Evolutionary conservation across 305 asterid genomes (phyloP).

Genomic region (Caryopteris hybrid): DNA sequence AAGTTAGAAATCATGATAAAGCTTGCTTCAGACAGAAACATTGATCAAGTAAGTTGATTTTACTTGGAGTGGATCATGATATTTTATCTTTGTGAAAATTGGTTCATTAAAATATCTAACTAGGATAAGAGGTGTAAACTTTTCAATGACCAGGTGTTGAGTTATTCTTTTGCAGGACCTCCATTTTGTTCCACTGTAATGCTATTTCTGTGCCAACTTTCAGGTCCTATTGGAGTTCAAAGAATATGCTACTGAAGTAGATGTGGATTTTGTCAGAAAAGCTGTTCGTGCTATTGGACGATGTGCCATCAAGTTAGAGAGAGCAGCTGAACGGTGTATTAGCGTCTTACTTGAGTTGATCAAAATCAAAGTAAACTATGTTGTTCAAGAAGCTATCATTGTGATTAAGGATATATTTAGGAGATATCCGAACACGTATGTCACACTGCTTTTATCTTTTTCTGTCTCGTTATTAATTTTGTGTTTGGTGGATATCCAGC

Average conservation of each 20-base stretch:
- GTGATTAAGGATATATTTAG: slow-evolving; percentile 98
- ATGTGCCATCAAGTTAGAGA: slow-evolving; percentile 98
- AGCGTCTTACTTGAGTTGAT: slow-evolving; percentile 98
- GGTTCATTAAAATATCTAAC: neutral
- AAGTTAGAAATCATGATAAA: slow-evolving; percentile 99
- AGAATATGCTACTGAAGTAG: slow-evolving; percentile 99
- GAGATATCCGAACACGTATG: slow-evolving; percentile 99
- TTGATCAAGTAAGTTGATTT: slow-evolving; percentile 75
- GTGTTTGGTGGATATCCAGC: slow-evolving; percentile 12
- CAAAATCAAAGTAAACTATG: slow-evolving; percentile 98
- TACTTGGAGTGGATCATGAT: slow-evolving; percentile 8
- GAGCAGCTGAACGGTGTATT: slow-evolving; percentile 99
- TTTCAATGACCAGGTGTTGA: neutral
- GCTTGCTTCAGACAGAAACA: slow-evolving; percentile 96
- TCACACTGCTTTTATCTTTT: slow-evolving; percentile 1
- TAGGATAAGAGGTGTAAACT: neutral
- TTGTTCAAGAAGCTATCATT: slow-evolving; percentile 98
- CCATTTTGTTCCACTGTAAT: slow-evolving; percentile 14
- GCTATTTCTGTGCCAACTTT: slow-evolving; percentile 10
- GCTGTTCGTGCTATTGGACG: slow-evolving; percentile 99
- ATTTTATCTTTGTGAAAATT: slow-evolving; percentile 9
- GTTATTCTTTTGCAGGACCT: neutral
- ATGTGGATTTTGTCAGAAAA: slow-evolving; percentile 97
- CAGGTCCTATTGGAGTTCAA: slow-evolving; percentile 98
- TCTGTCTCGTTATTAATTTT: neutral